Percentiles rank a stretch among this genome's conserved stretches.
These are phyloP conservation scores for Aureobasidium sp. DNA, from an alignment of 2,329 filamentous ascomycete genomes.

Conservation along the genomic window DNA sequence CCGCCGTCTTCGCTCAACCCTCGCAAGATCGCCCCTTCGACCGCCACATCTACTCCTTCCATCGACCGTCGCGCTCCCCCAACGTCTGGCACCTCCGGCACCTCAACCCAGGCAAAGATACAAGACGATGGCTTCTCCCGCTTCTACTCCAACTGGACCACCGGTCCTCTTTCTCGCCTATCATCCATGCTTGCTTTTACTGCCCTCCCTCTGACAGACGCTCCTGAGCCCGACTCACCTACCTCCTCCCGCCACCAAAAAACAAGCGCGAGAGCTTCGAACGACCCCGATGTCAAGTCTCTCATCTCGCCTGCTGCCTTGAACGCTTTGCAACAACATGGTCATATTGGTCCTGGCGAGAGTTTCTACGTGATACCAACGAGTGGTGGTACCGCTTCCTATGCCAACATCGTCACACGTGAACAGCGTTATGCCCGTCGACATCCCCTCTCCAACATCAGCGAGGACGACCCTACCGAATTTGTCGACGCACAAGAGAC, in stretches of 20 bases:
- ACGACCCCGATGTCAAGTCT: conserved; percentile 63
- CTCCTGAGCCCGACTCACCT: conserved; percentile 17
- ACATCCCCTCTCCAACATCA: conserved; percentile 21
- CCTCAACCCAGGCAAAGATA: neutral
- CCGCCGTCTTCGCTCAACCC: conserved; percentile 15
- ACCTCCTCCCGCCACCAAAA: conserved; percentile 19
- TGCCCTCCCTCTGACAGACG: conserved; percentile 61
- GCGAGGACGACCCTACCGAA: conserved; percentile 58
- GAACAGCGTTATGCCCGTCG: conserved; percentile 44
- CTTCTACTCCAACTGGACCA: conserved; percentile 81
- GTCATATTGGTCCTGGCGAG: conserved; percentile 46
- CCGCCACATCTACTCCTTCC: neutral
- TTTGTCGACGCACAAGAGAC: conserved; percentile 83
- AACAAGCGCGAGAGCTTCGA: conserved; percentile 22
- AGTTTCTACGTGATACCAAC: conserved; percentile 95
- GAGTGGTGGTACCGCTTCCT: conserved; percentile 83
- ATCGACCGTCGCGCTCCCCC: conserved; percentile 13
- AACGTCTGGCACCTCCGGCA: conserved; percentile 17
- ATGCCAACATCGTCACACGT: conserved; percentile 66
- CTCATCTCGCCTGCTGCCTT: conserved; percentile 82
- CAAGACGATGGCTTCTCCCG: conserved; percentile 65
- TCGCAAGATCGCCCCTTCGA: neutral
- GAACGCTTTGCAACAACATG: conserved; percentile 52
- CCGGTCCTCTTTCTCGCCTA: conserved; percentile 76
- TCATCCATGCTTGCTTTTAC: conserved; percentile 90